Conservation (phyloP, 306 rosid genomes). For the Cucurbita moschata region DNA sequence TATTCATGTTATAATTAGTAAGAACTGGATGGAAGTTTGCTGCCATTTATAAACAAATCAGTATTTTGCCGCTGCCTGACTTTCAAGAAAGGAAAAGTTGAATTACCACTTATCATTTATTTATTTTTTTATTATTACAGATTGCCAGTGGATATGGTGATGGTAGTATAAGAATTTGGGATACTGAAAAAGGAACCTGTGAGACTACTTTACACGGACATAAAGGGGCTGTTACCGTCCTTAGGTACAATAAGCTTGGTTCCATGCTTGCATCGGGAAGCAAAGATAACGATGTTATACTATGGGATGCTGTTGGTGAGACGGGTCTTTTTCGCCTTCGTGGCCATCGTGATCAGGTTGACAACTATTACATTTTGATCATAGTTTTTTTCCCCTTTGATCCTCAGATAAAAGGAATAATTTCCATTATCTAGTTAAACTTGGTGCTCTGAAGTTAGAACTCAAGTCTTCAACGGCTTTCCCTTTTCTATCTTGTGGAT, state of each 20-base stretch:
- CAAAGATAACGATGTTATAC: constrained; percentile 70
- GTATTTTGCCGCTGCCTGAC: neutral
- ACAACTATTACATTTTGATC: neutral
- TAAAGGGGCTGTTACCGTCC: constrained; percentile 74
- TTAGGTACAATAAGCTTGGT: constrained; percentile 55
- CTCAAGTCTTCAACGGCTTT: constrained; percentile 12
- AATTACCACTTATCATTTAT: neutral
- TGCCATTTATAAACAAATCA: neutral
- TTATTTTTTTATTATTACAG: constrained; percentile 24
- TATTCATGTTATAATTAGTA: neutral
- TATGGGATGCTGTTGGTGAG: constrained; percentile 87
- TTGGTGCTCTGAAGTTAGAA: constrained; percentile 5
- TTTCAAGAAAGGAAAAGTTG: neutral
- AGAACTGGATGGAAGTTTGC: neutral
- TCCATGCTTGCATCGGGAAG: constrained; percentile 87
- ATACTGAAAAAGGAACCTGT: constrained; percentile 51
- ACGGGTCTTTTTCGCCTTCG: constrained; percentile 80
- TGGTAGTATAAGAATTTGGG: constrained; percentile 84
- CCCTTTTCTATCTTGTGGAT: neutral
- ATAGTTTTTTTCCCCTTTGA: neutral
- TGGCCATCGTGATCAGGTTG: constrained; percentile 85
- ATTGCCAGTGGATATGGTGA: constrained; percentile 73
- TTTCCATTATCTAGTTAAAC: constrained; percentile 2
- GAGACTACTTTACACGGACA: constrained; percentile 89
- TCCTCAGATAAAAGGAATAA: neutral